These are phyloP conservation scores for Pythium sp. DNA, from an alignment of 352 stramenopile species.

Conservation along the genomic window DNA sequence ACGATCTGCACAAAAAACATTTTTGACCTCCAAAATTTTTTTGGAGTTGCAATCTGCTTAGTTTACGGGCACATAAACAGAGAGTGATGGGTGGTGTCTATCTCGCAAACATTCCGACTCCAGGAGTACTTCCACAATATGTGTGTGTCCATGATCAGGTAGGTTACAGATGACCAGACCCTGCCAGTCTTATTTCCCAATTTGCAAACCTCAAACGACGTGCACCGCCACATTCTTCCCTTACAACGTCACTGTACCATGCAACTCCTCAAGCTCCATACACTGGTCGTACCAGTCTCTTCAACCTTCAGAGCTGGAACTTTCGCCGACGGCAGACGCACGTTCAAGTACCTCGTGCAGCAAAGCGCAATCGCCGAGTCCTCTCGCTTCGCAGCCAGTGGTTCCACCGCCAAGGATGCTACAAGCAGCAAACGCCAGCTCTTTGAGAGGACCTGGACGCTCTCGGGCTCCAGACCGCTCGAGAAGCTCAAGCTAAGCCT, in stretches of 20 bases:
- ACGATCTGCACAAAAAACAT: too few relatives aligned
- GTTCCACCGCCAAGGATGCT: background rate
- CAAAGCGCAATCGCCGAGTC: background rate
- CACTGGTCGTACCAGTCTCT: background rate
- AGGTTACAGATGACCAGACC: too few relatives aligned
- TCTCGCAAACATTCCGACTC: background rate
- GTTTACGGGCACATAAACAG: too few relatives aligned
- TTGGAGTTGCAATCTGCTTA: too few relatives aligned
- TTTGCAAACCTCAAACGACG: background rate
- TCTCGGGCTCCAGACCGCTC: conserved; percentile 1
- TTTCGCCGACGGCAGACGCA: background rate
- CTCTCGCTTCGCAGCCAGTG: background rate
- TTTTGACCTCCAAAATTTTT: too few relatives aligned
- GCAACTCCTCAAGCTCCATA: background rate
- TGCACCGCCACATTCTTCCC: background rate
- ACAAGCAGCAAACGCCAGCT: background rate
- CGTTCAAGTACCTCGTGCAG: background rate
- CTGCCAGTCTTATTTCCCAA: background rate
- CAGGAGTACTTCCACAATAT: background rate
- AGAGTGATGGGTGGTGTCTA: too few relatives aligned
- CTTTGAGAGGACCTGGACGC: conserved; percentile 2
- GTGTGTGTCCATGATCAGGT: too few relatives aligned
- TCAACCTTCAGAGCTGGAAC: background rate
- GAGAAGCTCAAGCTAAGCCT: conserved; percentile 1
- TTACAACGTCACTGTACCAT: background rate